phyloP scores from a whole-genome alignment of 192 early-diverging fungal species.

The Podila verticillata region DNA sequence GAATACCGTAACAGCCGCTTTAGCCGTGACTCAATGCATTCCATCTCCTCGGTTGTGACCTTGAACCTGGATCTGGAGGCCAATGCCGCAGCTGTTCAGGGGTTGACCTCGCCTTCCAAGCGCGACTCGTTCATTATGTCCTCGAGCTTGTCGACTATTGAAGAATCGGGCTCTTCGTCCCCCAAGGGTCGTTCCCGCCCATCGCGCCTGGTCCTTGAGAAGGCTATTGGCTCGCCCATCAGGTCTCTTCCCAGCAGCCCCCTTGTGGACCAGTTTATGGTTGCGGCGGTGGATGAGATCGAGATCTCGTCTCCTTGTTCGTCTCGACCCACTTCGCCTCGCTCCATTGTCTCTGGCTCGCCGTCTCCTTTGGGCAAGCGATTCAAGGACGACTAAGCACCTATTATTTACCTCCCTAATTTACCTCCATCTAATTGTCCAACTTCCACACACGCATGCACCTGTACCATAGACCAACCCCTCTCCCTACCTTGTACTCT shows the following conservation, averaged over 20 bases:
- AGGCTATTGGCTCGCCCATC: neutral
- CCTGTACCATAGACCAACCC: conserved; percentile 3
- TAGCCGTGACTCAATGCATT: conserved; percentile 38
- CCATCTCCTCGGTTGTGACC: conserved; percentile 14
- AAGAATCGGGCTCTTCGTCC: conserved; percentile 2
- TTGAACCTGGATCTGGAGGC: conserved; percentile 40
- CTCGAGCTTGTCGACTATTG: conserved; percentile 7
- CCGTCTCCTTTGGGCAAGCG: conserved; percentile 40
- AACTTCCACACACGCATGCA: neutral
- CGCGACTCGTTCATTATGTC: conserved; percentile 17
- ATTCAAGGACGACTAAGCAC: conserved; percentile 37
- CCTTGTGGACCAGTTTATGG: neutral
- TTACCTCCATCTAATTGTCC: conserved; percentile 2
- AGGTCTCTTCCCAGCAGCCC: conserved; percentile 31
- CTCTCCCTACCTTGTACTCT: neutral
- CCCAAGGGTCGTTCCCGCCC: conserved; percentile 38
- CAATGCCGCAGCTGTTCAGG: conserved; percentile 14
- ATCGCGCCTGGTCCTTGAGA: conserved; percentile 31
- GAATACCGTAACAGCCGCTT: conserved; percentile 13
- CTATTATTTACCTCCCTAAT: neutral
- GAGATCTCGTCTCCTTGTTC: conserved; percentile 2
- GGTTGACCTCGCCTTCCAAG: conserved; percentile 17
- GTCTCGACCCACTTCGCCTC: conserved; percentile 22
- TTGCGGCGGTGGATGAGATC: conserved; percentile 10
- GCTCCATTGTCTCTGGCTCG: conserved; percentile 23